Evolutionary conservation across 768 basidiomycete genomes (phyloP).

Genomic region (Collybia sordida): DNA sequence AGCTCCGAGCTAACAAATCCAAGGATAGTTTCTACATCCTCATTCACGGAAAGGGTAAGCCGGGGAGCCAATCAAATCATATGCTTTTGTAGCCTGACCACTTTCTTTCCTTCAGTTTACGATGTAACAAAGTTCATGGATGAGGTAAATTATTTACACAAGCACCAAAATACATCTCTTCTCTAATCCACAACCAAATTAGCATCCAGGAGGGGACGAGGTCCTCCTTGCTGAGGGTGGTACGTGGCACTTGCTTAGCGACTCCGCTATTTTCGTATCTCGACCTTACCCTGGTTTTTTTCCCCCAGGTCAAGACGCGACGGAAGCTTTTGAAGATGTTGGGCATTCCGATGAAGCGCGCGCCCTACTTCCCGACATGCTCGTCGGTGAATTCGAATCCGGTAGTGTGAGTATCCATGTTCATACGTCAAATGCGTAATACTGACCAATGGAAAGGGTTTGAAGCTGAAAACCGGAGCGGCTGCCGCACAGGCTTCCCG

Average conservation of each 20-base stretch:
- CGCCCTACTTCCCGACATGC: conserved; percentile 73
- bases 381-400: conserved; percentile 81
- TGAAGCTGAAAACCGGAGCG: conserved; percentile 54
- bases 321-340: conserved; percentile 98
- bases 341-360: conserved; percentile 99
- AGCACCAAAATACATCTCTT: neutral
- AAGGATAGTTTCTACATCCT: conserved; percentile 82
- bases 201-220: conserved; percentile 99
- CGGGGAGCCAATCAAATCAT: conserved; percentile 31
- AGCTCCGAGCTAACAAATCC: conserved; percentile 74
- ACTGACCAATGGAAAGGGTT: conserved; percentile 31
- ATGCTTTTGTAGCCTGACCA: conserved; percentile 30
- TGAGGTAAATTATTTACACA: conserved; percentile 56
- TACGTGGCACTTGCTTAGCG: conserved; percentile 38
- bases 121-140: conserved; percentile 92
- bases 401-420: conserved; percentile 47
- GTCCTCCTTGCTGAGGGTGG: conserved; percentile 92
- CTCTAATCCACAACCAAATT: conserved; percentile 5
- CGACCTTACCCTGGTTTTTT: conserved; percentile 10
- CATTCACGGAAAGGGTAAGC: conserved; percentile 78
- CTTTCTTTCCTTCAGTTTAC: conserved; percentile 63
- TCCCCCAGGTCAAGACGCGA: conserved; percentile 82
- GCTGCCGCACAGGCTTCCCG: conserved; percentile 43
- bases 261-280: conserved; percentile 5
- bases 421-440: conserved; percentile 6